Conservation (phyloP, 78 protist genomes). For the Ministeria vibrans region DNA sequence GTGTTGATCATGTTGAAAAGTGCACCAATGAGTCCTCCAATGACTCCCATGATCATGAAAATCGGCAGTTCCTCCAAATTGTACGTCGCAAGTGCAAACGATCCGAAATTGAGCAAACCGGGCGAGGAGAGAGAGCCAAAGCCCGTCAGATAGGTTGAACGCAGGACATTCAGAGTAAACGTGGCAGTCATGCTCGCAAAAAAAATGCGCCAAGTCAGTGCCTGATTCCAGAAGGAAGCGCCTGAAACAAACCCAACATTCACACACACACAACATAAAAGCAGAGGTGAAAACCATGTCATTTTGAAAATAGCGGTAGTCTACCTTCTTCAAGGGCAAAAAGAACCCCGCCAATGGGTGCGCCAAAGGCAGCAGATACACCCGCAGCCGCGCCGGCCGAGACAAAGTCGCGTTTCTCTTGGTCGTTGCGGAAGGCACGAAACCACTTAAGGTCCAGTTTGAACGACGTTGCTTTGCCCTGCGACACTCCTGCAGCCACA, state of each 20-base stretch:
- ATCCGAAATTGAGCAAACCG: conserved; percentile 45
- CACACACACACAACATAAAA: too few relatives aligned
- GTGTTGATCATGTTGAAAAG: conserved; percentile 35
- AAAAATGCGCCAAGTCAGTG: conserved; percentile 80
- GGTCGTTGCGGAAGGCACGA: conserved; percentile 59
- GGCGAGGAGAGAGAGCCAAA: conserved; percentile 42
- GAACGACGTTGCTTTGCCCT: conserved; percentile 54
- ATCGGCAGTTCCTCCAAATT: conserved; percentile 42
- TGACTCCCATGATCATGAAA: conserved; percentile 53
- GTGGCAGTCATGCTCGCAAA: conserved; percentile 66
- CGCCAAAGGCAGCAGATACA: conserved; percentile 88
- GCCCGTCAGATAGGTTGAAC: not conserved
- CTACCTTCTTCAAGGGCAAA: conserved; percentile 79
- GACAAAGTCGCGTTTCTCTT: conserved; percentile 69
- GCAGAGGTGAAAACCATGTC: too few relatives aligned
- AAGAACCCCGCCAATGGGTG: conserved; percentile 90
- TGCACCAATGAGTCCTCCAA: conserved; percentile 79
- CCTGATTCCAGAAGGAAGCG: conserved; percentile 19
- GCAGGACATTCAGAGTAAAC: conserved; percentile 47
- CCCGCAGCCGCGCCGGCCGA: conserved; percentile 91
- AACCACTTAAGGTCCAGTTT: conserved; percentile 8
- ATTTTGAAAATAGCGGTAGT: not conserved
- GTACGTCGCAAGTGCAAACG: not conserved
- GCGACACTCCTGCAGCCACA: conserved; percentile 70
- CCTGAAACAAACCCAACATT: not conserved